Evolutionary conservation across 2,329 filamentous ascomycete genomes (phyloP), one percentile per base, ranked within the genome.

Genomic region (Aspergillus amoenus): DNA sequence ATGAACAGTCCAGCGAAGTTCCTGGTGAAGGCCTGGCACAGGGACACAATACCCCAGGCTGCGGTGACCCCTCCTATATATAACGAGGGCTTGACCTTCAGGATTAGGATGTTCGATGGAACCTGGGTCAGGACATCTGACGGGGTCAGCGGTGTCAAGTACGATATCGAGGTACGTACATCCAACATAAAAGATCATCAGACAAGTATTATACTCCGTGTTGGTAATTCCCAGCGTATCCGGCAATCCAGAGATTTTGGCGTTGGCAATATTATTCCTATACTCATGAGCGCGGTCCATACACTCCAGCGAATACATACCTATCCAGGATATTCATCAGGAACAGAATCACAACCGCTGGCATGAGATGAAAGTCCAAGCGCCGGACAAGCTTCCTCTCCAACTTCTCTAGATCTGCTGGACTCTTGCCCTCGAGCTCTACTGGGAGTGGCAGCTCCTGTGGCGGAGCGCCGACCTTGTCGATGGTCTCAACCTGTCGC

Each of bases 291-390:
- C 17, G n/a, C 17, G 5, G 17, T 34, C 17, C 0, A n/a, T 7
- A 12, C 15, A 8, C 5, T 13, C 4, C 13, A 4, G 5, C n/a
- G 5, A 27, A 12, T 2, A 51, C 37, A 6, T 18, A 43, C 48
- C 48, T 51, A 34, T 51, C 48, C 39, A 51, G 48, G 8, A 51
- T 51, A 17, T 51, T 51, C 48, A 51, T 51, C 9, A 51, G 17
- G 48, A 51, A 51, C 8, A 51, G 39, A n/a, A 51, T 51, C 5
- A 51, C 48, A 4, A 51, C 48, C n/a, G 48, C 48, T 0, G 48
- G 48, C 48, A 51, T 32, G 4, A 51, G 48, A 15, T 51, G 39
- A 21, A 51, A 43, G 40, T 51, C 48, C 8, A 51, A 17, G 3
- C 15, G 48, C 5, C 48, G 40, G 22, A 51, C 48, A 15, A 51